Percentiles rank a stretch among this genome's conserved stretches.
Conservation (phyloP, 192 early-diverging fungal species). For the Backusella luteola region DNA sequence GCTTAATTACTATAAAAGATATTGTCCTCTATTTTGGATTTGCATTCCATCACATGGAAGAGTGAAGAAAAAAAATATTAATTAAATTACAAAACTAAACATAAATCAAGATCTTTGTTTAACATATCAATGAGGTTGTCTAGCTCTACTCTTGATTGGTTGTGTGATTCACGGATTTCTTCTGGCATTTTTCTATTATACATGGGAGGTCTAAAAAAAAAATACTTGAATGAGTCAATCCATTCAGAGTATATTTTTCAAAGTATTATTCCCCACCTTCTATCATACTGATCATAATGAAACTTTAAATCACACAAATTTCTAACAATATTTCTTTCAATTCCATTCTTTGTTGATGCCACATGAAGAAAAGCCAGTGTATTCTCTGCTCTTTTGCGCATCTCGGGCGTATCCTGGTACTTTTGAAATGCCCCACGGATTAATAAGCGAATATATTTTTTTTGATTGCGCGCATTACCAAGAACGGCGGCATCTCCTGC, state of each 20-base stretch:
- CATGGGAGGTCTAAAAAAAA: conserved; percentile 17
- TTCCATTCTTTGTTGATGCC: neutral
- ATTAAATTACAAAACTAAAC: neutral
- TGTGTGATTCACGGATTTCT: neutral
- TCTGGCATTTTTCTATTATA: conserved; percentile 14
- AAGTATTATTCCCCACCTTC: neutral
- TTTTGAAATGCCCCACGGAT: conserved; percentile 9
- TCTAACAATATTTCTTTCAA: conserved; percentile 18
- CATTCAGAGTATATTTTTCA: neutral
- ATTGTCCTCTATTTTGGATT: too few relatives aligned
- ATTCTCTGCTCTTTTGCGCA: conserved; percentile 7
- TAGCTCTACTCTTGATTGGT: conserved; percentile 8
- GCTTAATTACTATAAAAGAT: too few relatives aligned
- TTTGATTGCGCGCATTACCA: neutral
- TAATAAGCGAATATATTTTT: neutral
- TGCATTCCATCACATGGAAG: neutral
- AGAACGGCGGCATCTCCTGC: conserved; percentile 6
- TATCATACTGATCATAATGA: conserved; percentile 3
- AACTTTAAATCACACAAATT: conserved; percentile 7
- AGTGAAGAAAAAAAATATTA: neutral
- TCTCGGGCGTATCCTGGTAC: neutral
- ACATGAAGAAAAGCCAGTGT: conserved; percentile 3
- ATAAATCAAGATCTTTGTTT: conserved; percentile 10
- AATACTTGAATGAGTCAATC: neutral
- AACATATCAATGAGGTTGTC: conserved; percentile 13